Evolutionary conservation across 108 stramenopile species (phyloP), one percentile per base, ranked within the genome.

Genomic region (Nitzschia sp.): DNA sequence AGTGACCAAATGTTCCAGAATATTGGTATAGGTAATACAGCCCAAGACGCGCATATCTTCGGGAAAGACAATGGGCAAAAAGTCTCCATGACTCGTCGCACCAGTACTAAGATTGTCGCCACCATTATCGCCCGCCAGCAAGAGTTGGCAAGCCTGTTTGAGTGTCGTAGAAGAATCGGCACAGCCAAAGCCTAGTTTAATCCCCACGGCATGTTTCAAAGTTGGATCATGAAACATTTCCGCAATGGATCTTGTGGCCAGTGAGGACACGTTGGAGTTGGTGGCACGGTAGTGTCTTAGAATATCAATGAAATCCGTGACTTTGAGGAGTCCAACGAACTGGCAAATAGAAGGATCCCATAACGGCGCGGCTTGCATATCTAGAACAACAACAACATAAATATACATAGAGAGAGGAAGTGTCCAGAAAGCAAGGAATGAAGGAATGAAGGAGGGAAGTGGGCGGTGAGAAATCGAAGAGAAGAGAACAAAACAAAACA

Each of bases 241-340:
- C 2, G 88, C 82, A 67, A 96, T 94, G 31, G 88, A 88, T 13
- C 86, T 79, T 19, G 88, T 83, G 9, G 90, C 90, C 36, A 96
- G 70, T 21, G 80, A 74, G 44, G 77, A 45, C 13, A 93, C 83
- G 48, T 91, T 82, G 30, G 80, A 57, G 8, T 76, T 69, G 11
- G 88, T 87, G 19, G 71, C 50, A 33, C 82, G 81, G 69, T 90
- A 96, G 66, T 92, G 79, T 28, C 96, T 83, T 25, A 98, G 63
- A 45, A 97, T 92, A 69, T 97, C 94, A 65, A 97, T 95, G 66
- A 97, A 98, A 76, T 98, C 97, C 3, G 96, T 94, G 1, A 96
- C 93, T 25, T 96, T 96, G 66, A 98, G 83, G 23, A 97, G 66
- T 46, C 97, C 97, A 11, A 96, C 95, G 63, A 98, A 96, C 57